Evolutionary conservation across 228 moss, liverwort and hornwort genomes (phyloP).

Genomic region (Sphagnum magellanicum): DNA sequence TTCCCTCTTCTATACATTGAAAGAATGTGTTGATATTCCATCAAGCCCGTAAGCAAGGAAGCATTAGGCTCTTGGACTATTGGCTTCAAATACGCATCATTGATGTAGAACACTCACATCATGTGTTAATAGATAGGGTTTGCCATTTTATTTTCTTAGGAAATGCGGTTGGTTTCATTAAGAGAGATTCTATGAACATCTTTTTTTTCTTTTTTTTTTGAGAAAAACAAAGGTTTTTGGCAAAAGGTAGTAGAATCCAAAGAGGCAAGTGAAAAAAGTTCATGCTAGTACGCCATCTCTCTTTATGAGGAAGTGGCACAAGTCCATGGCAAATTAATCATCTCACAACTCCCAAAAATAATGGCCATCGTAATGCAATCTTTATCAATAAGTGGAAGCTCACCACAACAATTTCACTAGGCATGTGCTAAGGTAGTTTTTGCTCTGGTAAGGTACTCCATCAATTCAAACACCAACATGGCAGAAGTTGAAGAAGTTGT

Average conservation of each 20-base stretch:
- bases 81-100: no score
- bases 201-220: no score
- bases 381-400: constrained; percentile 37
- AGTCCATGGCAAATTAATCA: constrained; percentile 35
- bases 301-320: constrained; percentile 42
- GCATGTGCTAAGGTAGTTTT: constrained; percentile 39
- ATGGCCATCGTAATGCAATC: constrained; percentile 25
- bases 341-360: constrained; percentile 32
- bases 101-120: no score
- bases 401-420: constrained; percentile 31
- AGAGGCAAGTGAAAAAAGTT: constrained; percentile 14
- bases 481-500: constrained; percentile 18
- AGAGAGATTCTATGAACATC: no score
- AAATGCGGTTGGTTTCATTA: no score
- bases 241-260: constrained; percentile 16
- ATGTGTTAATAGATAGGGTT: no score
- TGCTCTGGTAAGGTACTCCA: constrained; percentile 16
- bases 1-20: no score
- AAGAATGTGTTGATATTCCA: fast-evolving
- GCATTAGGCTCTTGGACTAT: no score
- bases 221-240: no score
- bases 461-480: constrained; percentile 13
- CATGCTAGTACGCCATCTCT: constrained; percentile 25
- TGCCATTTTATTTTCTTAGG: no score
- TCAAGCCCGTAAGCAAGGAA: no score